phyloP scores from a whole-genome alignment of 2,329 filamentous ascomycete species.

The Rhexocercosporidium sp. region DNA sequence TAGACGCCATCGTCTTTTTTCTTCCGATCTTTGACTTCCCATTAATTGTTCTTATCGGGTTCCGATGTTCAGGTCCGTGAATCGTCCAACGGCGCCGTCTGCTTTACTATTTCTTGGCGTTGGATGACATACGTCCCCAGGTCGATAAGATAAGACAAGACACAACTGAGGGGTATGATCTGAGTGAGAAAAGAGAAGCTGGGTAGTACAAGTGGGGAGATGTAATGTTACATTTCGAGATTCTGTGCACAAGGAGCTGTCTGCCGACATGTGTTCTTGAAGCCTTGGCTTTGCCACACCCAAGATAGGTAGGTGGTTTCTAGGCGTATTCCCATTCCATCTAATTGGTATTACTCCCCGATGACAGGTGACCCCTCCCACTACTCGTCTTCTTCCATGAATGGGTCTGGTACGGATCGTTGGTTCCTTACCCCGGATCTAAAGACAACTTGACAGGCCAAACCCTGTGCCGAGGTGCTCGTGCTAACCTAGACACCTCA shows the following conservation, averaged over 20 bases:
- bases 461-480: neutral
- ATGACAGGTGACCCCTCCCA: neutral
- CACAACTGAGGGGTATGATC: neutral
- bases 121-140: too few relatives aligned
- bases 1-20: too few relatives aligned
- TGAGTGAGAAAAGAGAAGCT: neutral
- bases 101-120: too few relatives aligned
- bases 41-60: too few relatives aligned
- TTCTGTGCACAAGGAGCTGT: too few relatives aligned
- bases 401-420: neutral
- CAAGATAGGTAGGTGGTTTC: neutral
- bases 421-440: neutral
- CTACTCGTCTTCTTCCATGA: neutral
- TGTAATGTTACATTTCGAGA: constrained; percentile 10
- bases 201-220: neutral
- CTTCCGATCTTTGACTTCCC: too few relatives aligned
- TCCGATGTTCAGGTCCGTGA: too few relatives aligned
- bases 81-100: too few relatives aligned
- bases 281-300: neutral
- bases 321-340: neutral
- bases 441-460: neutral
- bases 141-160: too few relatives aligned
- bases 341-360: neutral
- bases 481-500: too few relatives aligned
- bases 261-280: neutral